Evolutionary conservation across 164 flowering plant genomes (phyloP), one percentile per base, ranked within the genome.

Genomic region (Aristolochia californica): DNA sequence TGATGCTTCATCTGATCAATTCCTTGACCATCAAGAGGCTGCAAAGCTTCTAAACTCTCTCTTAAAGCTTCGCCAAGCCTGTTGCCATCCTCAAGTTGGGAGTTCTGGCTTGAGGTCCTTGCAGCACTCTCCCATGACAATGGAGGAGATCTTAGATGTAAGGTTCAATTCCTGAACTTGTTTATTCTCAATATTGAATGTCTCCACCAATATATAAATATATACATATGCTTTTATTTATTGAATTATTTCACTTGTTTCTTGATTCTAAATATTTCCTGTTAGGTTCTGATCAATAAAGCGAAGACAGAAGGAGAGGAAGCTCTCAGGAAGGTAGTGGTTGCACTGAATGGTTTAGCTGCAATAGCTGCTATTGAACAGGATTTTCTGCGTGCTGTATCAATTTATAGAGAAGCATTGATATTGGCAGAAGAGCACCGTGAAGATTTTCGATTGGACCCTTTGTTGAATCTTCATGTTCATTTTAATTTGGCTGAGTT

Each of bases 11-110:
- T 64, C 59, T 61, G 82, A 87, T 64, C 70, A 43, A 68, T 63
- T 74, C 52, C 77, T 93, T 62, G 82, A 87, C 48, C 90, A 82
- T 58, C 47, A 45, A 18, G 98, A 88, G 66, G 91, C 95, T 56
- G 72, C 85, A 48, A 93, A 88, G 75, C 80, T 93, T 56, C 70
- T 93, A 57, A 81, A 73, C 56, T 83, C 98, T 58, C 91, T 93
- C 64, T 72, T 93, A 75, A 93, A 88, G 80, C 89, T 93, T 75
- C 96, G 98, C 23, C 98, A 93, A 64, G 98, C 98, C 23, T 93
- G 97, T 65, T 93, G 98, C 56, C 98, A 93, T 70, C 98, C 98
- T 73, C 98, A 93, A 83, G 94, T 93, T 13, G 98, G 98, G 65
- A 84, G 95, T 67, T 88, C 85, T 67, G 98, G 98, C 21, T 62